Percentiles rank a stretch among this genome's conserved stretches.
These are phyloP conservation scores for Melanopsichium pennsylvanicum DNA, from an alignment of 1,284 basidiomycete genomes.

Conservation along the genomic window DNA sequence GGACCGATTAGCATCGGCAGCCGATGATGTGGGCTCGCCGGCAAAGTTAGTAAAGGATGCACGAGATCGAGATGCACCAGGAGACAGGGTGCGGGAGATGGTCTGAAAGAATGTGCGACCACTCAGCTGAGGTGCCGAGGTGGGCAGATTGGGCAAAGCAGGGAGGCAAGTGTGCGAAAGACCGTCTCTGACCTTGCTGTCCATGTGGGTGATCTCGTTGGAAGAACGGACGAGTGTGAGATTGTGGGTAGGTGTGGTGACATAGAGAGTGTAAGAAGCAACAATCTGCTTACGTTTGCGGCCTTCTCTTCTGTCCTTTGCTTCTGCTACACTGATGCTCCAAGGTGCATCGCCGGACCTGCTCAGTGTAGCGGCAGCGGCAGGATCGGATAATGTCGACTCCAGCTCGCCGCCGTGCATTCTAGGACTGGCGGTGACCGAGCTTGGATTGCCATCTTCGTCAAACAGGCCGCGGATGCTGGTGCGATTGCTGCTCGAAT, in stretches of 20 bases:
- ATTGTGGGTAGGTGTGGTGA: slow-evolving; percentile 82
- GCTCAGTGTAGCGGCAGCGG: slow-evolving; percentile 4
- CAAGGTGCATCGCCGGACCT: slow-evolving; percentile 72
- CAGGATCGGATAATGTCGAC: slow-evolving; percentile 67
- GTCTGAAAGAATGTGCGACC: slow-evolving; percentile 53
- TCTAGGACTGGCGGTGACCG: slow-evolving; percentile 16
- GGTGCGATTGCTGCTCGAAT: slow-evolving; percentile 17
- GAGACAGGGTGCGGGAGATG: slow-evolving; percentile 54
- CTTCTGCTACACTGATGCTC: slow-evolving; percentile 77
- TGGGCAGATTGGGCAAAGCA: slow-evolving; percentile 31
- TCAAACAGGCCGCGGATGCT: slow-evolving; percentile 52
- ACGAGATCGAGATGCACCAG: slow-evolving; percentile 28
- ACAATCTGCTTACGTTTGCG: slow-evolving; percentile 52
- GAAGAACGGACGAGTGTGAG: slow-evolving; percentile 80
- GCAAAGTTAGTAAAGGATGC: slow-evolving; percentile 28
- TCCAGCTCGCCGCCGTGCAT: slow-evolving; percentile 66
- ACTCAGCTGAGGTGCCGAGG: slow-evolving; percentile 18
- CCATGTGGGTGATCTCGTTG: slow-evolving; percentile 77
- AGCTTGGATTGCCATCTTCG: slow-evolving; percentile 16
- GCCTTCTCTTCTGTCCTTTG: slow-evolving; percentile 40
- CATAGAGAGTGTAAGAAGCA: slow-evolving; percentile 64
- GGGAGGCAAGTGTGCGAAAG: slow-evolving; percentile 22
- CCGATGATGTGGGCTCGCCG: slow-evolving; percentile 26
- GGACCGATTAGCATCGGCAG: slow-evolving; percentile 1
- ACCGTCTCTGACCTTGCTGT: slow-evolving; percentile 72